Evolutionary conservation across 2,329 filamentous ascomycete genomes (phyloP), one percentile per base, ranked within the genome.

Genomic region (Aphanocladium album): DNA sequence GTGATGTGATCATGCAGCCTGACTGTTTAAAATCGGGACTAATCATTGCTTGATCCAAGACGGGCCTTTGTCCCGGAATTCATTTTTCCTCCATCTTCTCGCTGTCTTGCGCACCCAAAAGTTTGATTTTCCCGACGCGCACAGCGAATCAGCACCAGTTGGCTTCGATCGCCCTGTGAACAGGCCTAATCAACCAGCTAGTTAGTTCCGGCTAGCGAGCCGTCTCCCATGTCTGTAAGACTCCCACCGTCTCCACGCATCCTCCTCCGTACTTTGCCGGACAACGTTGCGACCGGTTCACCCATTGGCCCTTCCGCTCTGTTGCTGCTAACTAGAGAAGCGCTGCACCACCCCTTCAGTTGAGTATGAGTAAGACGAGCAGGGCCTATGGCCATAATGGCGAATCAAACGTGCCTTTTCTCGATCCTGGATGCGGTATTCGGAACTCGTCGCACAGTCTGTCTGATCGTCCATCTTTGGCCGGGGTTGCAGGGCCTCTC

Each of bases 1-100:
- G 43, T 46, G 57, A 59, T 45, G 49, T 59, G 57, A 50, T 59
- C 47, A 52, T 59, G 57, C 49, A 53, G 37, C 27, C 49, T 45
- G 39, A 25, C 49, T 59, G 12, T 35, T 59, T 25, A 46, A 39
- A 52, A 53, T 58, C 56, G 55, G 45, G 30, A 50, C 55, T 57
- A 57, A 49, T 27, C 23, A 41, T 12, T 58, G 46, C 35, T 33
- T 33, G 35, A 27, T 59, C 39, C 27, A 14, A 25, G 7, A 45
- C 47, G 47, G 16, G 4, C 11, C 5, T 55, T 27, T 52, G 30
- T 41, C 47, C 37, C 57, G 12, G 41, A 46, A 16, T 45, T 23
- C 27, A 21, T 35, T 23, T 33, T 43, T 45, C n/a, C 25, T n/a
- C 6, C 35, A 6, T 27, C 35, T n/a, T 17, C 11, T 50, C 23